Percentiles rank a stretch among this genome's conserved stretches.
phyloP scores from a whole-genome alignment of 805 yeast species.

The Suhomyces prunicola region DNA sequence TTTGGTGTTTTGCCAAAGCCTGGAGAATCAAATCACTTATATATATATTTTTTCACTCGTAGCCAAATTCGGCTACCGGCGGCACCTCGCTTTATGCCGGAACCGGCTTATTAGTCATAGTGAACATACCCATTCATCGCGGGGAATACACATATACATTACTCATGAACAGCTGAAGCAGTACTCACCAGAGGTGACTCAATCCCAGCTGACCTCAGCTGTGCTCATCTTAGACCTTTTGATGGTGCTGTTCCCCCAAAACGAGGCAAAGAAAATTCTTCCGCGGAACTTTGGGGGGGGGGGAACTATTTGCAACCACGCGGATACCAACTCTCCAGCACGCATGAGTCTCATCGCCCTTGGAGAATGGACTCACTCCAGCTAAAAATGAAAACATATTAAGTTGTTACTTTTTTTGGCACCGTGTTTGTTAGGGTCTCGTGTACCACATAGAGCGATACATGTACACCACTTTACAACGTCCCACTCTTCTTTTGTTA shows the following conservation, averaged over 20 bases:
- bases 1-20: not conserved
- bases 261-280: not conserved
- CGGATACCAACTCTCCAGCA: not conserved
- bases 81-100: not conserved
- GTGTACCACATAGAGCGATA: no score
- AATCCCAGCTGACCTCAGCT: not conserved
- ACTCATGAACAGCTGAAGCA: not conserved
- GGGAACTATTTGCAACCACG: not conserved
- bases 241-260: not conserved
- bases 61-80: not conserved
- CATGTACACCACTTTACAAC: no score
- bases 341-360: no score
- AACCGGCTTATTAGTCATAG: conserved; percentile 1
- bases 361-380: no score
- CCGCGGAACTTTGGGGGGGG: not conserved
- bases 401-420: no score
- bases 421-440: no score
- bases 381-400: no score
- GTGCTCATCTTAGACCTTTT: no score
- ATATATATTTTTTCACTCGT: not conserved
- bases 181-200: not conserved
- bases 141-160: no score
- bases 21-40: not conserved
- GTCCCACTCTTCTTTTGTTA: no score
- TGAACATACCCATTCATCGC: not conserved